A percentile compares a stretch with the other conserved stretches of the same genome.
phyloP scores from a whole-genome alignment of 1,284 basidiomycete species.

The Apiotrichum sp. region DNA sequence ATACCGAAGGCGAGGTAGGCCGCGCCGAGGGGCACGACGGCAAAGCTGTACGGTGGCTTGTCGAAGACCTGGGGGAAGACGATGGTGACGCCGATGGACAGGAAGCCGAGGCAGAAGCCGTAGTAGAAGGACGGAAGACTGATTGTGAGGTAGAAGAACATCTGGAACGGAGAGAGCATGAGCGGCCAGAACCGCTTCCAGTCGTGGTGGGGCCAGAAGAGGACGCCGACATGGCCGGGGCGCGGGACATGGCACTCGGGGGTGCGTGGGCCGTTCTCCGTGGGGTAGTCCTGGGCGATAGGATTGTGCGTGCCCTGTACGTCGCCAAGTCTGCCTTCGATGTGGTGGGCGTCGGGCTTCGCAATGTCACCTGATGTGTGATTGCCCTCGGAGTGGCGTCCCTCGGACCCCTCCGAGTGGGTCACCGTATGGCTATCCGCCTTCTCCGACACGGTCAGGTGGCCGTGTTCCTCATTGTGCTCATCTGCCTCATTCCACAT shows the following conservation, averaged over 20 bases:
- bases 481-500: constrained; percentile 26
- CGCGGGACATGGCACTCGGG: not conserved
- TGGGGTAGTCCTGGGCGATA: too few relatives aligned
- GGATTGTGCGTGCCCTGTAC: too few relatives aligned
- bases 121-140: constrained; percentile 36
- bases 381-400: too few relatives aligned
- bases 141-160: constrained; percentile 25
- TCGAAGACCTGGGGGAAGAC: constrained; percentile 36
- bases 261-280: too few relatives aligned
- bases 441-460: too few relatives aligned
- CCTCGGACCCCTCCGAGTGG: too few relatives aligned
- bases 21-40: constrained; percentile 30
- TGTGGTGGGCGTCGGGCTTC: not conserved
- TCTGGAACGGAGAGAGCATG: constrained; percentile 28
- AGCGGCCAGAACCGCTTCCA: constrained; percentile 31
- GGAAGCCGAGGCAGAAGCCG: constrained; percentile 40
- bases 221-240: constrained; percentile 20
- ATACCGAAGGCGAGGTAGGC: constrained; percentile 40
- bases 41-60: constrained; percentile 37
- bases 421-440: too few relatives aligned
- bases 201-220: constrained; percentile 40
- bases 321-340: not conserved
- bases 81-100: constrained; percentile 39
- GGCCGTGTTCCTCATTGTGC: too few relatives aligned
- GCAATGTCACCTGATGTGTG: not conserved